phyloP scores from a whole-genome alignment of 1,284 basidiomycete genomes.

The Cryptococcus jaspeensis region DNA sequence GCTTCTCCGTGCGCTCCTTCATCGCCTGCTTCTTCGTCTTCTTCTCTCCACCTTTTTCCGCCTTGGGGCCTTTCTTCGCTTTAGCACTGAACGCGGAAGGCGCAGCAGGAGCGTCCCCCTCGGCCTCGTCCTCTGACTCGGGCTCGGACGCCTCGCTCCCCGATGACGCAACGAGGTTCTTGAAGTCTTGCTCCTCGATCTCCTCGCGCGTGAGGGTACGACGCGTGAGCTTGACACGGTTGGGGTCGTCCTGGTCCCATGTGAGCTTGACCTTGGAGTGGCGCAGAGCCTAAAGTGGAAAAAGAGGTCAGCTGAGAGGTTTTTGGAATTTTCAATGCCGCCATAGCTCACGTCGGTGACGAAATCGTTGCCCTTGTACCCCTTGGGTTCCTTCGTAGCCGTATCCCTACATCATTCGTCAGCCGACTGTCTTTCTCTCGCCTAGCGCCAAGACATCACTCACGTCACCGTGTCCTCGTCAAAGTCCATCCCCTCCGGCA shows the following conservation, averaged over 20 bases:
- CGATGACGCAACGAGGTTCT: slow-evolving; percentile 75
- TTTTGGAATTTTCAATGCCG: background rate
- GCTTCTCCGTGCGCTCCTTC: slow-evolving; percentile 58
- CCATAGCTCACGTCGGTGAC: slow-evolving; percentile 74
- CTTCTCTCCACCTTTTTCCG: slow-evolving; percentile 34
- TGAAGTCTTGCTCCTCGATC: slow-evolving; percentile 85
- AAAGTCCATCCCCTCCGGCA: slow-evolving; percentile 90
- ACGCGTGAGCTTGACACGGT: slow-evolving; percentile 77
- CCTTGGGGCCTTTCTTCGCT: background rate
- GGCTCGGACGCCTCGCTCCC: slow-evolving; percentile 57
- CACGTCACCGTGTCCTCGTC: slow-evolving; percentile 71
- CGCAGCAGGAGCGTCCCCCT: slow-evolving; percentile 6
- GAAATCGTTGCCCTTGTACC: slow-evolving; percentile 86
- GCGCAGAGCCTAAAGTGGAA: slow-evolving; percentile 71
- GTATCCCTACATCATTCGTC: slow-evolving; percentile 64
- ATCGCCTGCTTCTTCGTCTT: slow-evolving; percentile 52
- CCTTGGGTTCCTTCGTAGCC: slow-evolving; percentile 64
- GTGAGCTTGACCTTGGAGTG: slow-evolving; percentile 97
- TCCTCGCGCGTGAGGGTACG: slow-evolving; percentile 74
- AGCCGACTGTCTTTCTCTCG: background rate
- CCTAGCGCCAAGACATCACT: background rate
- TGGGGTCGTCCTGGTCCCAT: slow-evolving; percentile 97
- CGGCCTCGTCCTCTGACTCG: slow-evolving; percentile 49
- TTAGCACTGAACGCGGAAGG: background rate
- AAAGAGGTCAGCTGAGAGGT: slow-evolving; percentile 1